These are phyloP conservation scores for Aspergillus ruber DNA, from an alignment of 2,329 filamentous ascomycete species.

Conservation along the genomic window DNA sequence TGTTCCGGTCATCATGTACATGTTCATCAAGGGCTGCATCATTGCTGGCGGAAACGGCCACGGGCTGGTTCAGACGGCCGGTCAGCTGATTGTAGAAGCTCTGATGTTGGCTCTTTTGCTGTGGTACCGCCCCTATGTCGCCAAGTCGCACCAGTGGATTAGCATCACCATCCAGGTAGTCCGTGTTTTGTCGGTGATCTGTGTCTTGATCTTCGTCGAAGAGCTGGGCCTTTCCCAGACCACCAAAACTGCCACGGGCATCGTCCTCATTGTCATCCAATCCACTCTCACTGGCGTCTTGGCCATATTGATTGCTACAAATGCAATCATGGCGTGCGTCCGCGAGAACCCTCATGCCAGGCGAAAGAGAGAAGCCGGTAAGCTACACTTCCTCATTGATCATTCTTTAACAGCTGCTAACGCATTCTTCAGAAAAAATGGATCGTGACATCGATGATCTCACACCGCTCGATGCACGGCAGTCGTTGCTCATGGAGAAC, in stretches of 20 bases:
- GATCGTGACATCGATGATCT: constrained; percentile 72
- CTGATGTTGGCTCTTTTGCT: constrained; percentile 72
- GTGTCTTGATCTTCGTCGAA: constrained; percentile 89
- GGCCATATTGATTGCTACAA: constrained; percentile 81
- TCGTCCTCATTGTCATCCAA: constrained; percentile 91
- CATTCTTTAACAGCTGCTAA: constrained; percentile 14
- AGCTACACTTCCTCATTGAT: constrained; percentile 31
- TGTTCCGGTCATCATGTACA: constrained; percentile 79
- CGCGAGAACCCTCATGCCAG: constrained; percentile 85
- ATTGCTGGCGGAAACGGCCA: constrained; percentile 81
- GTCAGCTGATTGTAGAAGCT: constrained; percentile 73
- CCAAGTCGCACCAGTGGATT: constrained; percentile 82
- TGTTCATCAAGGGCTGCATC: constrained; percentile 80
- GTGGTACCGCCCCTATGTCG: constrained; percentile 80
- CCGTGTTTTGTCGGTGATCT: constrained; percentile 78
- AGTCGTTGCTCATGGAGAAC: constrained; percentile 62
- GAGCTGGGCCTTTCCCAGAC: constrained; percentile 84
- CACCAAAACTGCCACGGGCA: constrained; percentile 86
- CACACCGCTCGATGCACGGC: constrained; percentile 74
- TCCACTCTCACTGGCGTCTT: constrained; percentile 73
- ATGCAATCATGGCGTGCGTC: constrained; percentile 75
- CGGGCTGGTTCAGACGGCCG: constrained; percentile 71
- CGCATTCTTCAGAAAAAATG: constrained; percentile 58
- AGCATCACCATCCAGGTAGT: constrained; percentile 89
- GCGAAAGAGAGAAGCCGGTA: constrained; percentile 84